A percentile compares a stretch with the other conserved stretches of the same genome.
Conservation (phyloP, 1,284 basidiomycete species). For the Trichosporon inkin region DNA sequence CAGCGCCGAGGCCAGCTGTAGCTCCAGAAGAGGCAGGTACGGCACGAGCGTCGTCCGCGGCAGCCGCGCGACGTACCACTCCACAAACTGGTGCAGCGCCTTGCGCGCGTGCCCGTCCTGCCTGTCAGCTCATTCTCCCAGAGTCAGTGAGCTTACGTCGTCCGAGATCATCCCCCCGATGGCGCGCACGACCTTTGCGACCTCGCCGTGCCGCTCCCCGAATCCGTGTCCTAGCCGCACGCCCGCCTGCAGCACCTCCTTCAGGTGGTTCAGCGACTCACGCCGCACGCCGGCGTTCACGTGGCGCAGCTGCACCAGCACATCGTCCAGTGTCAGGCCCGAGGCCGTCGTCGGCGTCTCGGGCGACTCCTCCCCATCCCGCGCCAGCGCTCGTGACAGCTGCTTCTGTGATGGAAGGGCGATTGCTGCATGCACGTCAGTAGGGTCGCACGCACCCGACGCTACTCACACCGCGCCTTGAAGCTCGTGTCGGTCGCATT, state of each 20-base stretch:
- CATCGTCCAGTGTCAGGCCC: conserved; percentile 71
- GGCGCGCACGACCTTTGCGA: conserved; percentile 63
- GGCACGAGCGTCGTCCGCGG: conserved; percentile 61
- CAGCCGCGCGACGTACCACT: conserved; percentile 68
- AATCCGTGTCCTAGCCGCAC: conserved; percentile 56
- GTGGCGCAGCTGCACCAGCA: conserved; percentile 76
- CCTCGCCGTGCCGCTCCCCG: conserved; percentile 48
- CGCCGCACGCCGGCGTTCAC: conserved; percentile 70
- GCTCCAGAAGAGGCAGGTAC: conserved; percentile 67
- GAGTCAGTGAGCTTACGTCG: conserved; percentile 57
- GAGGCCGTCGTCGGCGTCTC: conserved; percentile 66
- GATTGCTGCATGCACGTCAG: conserved; percentile 62
- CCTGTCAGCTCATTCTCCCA: background rate
- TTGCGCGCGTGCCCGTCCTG: conserved; percentile 54
- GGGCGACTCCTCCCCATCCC: conserved; percentile 53
- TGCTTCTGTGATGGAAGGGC: conserved; percentile 76
- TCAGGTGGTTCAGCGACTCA: conserved; percentile 76
- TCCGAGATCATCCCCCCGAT: conserved; percentile 71
- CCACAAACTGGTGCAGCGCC: conserved; percentile 52
- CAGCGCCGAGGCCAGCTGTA: conserved; percentile 85
- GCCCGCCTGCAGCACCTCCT: conserved; percentile 70
- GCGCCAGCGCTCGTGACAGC: conserved; percentile 35
- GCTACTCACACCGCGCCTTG: conserved; percentile 73
- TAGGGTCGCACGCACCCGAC: conserved; percentile 17
- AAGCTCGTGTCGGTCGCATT: conserved; percentile 95